These are phyloP conservation scores for Logfia minima DNA, from an alignment of 129 eudicot genomes.

Conservation along the genomic window DNA sequence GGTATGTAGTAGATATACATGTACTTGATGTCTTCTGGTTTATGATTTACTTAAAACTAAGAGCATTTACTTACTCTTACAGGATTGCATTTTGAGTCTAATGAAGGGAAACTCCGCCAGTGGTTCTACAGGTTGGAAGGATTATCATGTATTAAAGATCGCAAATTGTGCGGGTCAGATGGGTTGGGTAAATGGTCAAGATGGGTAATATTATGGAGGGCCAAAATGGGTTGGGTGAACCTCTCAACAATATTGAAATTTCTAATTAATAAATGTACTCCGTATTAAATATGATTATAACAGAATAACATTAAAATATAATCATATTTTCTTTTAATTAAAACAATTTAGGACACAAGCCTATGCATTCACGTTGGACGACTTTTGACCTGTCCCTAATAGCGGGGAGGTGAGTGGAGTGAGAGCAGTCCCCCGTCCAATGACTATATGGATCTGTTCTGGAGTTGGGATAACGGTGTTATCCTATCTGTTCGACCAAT, in stretches of 20 bases:
- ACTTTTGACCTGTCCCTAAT: no score
- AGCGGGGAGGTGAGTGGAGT: no score
- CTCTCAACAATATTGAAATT: neutral
- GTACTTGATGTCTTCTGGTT: neutral
- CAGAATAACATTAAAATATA: no score
- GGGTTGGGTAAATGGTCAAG: slow-evolving; percentile 5
- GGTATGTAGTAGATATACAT: slow-evolving; percentile 39
- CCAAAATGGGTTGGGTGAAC: neutral
- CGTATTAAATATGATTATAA: no score
- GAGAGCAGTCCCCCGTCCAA: no score
- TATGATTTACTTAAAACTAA: slow-evolving; percentile 7
- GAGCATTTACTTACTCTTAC: slow-evolving; percentile 20
- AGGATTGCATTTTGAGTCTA: slow-evolving; percentile 67
- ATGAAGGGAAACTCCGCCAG: slow-evolving; percentile 61
- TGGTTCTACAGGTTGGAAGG: slow-evolving; percentile 55
- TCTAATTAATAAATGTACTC: neutral
- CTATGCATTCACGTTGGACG: no score
- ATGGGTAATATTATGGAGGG: neutral
- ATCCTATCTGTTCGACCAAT: neutral
- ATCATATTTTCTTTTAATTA: no score
- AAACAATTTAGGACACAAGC: no score
- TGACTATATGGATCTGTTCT: no score
- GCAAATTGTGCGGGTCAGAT: neutral
- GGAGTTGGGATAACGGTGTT: no score
- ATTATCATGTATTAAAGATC: slow-evolving; percentile 10